A percentile compares a stretch with the other conserved stretches of the same genome.
Conservation (phyloP, 257 asterid species). For the Solanum neorickii region DNA sequence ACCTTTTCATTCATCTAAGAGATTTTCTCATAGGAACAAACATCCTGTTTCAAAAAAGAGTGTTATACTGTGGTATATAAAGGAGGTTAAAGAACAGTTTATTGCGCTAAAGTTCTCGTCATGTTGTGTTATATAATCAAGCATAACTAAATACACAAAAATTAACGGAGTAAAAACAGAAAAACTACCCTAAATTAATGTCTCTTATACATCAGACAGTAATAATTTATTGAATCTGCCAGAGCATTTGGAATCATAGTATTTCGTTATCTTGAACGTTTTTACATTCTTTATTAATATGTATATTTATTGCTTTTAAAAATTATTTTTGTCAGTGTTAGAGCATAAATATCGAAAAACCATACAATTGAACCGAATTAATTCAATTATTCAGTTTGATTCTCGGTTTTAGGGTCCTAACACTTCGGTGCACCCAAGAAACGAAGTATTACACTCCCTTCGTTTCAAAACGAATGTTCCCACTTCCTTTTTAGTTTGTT, state of each 20-base stretch:
- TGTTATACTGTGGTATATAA: neutral
- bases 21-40: neutral
- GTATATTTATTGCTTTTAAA: neutral
- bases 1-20: neutral
- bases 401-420: neutral
- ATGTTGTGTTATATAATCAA: neutral
- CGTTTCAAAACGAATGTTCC: no score
- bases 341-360: neutral
- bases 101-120: fast-evolving
- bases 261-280: neutral
- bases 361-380: neutral
- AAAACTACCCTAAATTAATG: neutral
- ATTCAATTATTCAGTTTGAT: neutral
- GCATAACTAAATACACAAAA: neutral
- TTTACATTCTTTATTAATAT: no score
- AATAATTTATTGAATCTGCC: neutral
- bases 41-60: neutral
- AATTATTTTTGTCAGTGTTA: neutral
- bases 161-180: neutral
- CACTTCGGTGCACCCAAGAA: neutral
- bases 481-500: no score
- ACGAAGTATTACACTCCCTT: neutral
- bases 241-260: neutral
- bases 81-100: neutral
- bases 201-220: neutral